phyloP scores from a whole-genome alignment of 306 rosid genomes.

The Ziziphus jujuba region DNA sequence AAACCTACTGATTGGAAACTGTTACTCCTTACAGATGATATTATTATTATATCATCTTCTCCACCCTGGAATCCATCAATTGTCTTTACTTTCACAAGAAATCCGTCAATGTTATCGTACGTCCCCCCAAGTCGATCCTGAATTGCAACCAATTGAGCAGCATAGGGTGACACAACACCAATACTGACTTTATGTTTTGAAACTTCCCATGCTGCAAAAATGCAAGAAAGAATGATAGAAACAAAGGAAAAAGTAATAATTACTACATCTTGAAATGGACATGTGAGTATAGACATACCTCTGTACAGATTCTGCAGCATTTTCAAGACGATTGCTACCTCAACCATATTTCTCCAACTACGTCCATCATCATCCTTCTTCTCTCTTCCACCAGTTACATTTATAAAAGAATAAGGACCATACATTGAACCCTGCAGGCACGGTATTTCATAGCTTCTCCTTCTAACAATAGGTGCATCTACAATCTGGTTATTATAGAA shows the following conservation, averaged over 20 bases:
- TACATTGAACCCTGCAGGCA: constrained; percentile 52
- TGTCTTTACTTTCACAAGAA: constrained; percentile 48
- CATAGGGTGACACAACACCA: constrained; percentile 66
- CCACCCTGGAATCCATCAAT: constrained; percentile 72
- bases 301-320: constrained; percentile 42
- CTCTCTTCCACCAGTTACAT: constrained; percentile 53
- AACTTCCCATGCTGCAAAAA: constrained; percentile 31
- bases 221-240: neutral
- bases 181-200: constrained; percentile 34
- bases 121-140: constrained; percentile 33
- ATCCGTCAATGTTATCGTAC: constrained; percentile 18
- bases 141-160: constrained; percentile 65
- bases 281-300: constrained; percentile 32
- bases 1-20: constrained; percentile 29
- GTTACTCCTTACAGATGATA: constrained; percentile 61
- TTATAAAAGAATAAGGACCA: constrained; percentile 70
- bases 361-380: constrained; percentile 50
- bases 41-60: constrained; percentile 53
- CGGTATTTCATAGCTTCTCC: constrained; percentile 34
- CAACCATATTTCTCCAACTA: constrained; percentile 61
- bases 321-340: constrained; percentile 52
- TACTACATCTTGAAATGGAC: neutral
- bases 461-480: constrained; percentile 47
- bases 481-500: constrained; percentile 49
- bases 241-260: neutral